Base-by-base conservation (phyloP, 305 asterid species). In the Lippia alba region DNA sequence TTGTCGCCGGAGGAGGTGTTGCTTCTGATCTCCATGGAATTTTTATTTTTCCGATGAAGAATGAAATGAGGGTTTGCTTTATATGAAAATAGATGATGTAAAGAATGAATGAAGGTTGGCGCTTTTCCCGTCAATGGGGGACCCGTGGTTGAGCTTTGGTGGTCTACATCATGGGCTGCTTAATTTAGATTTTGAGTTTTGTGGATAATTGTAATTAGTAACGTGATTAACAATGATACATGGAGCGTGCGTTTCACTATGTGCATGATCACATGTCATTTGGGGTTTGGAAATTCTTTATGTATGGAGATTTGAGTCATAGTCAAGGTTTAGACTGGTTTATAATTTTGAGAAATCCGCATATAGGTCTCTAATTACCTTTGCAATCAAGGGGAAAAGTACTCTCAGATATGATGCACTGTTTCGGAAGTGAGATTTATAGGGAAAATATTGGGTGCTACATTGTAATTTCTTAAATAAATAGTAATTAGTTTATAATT, bases 181-280 rank as follows among this genome's bases (percentile, higher is more conserved):
- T 64, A 63, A 70, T 61, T 77, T 57, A 57, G 68, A 69, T 53
- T 39, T 67, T 56, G 9, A 54, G 53, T 56, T 39, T 32, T 34
- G 18, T 30, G 24, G 24, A 24, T 46, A 10, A 44, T 44, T 44
- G 10, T 36, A 65, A 45, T 15, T 67, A 75, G 9, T 8, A 36
- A 58, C 64, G 51, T 68, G 83, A 66, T 67, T 63, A 45, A 76
- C 73, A 80, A 86, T 86, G 74, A 88, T 84, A 45, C 66, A 6
- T 41, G 83, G 81, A 88, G 89, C 82, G 78, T 82, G 86, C 60
- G 73, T 54, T 44, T 73, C 61, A 48, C 61, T 44, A 40, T 41
- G 44, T 56, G 50, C 65, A 55, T 60, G 55, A 36, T 36, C 57
- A 54, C 67, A 65, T 61, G 50, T 65, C 67, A 39, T 75, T 7